Evolutionary conservation across 139 green algal genomes (phyloP), one percentile per base, ranked within the genome.

Genomic region (Axilococcus clingmanii): DNA sequence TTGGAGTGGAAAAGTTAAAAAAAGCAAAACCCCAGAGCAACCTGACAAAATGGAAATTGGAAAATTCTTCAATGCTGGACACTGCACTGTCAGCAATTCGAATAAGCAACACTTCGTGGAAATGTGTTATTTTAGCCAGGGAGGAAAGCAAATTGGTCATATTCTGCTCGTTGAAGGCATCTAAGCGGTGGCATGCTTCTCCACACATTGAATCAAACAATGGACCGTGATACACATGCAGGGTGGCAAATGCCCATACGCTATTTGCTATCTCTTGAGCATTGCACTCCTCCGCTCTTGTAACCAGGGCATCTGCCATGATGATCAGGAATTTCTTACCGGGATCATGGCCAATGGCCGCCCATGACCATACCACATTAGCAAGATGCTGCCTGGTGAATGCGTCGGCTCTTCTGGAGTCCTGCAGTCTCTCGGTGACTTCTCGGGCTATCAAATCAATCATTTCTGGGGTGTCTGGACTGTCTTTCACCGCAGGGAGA

Each of bases 211-310:
- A 29, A 16, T 62, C 52, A 57, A 80, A 68, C 15, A 78, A 35
- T 14, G 7, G 15, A 12, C 48, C 59, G 44, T 69, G 25, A 46
- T 80, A 69, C 29, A 57, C 33, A 1, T 52, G 25, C 42, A 85
- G 41, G 6, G 50, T 69, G 4, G 74, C 69, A 54, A 57, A 75
- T 1, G 70, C 69, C 75, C 74, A 82, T 3, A 48, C 31, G 4
- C 40, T 58, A 68, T 78, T 82, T 51, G 57, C 66, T 17, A 79
- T 40, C 60, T 80, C 72, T 42, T 80, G 72, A 5, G 68, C 42
- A 55, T 72, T 80, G 59, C 65, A 78, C 29, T 65, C 36, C 15
- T 54, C 38, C 6, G 56, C 59, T 15, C 70, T 33, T 22, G 43
- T 49, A 16, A 35, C 32, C 52, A 78, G 52, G 11, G 71, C 57